Evolutionary conservation across 1,139 yeast species (phyloP), one percentile per base, ranked within the genome.

Genomic region (Sugiyamaella paludigena): DNA sequence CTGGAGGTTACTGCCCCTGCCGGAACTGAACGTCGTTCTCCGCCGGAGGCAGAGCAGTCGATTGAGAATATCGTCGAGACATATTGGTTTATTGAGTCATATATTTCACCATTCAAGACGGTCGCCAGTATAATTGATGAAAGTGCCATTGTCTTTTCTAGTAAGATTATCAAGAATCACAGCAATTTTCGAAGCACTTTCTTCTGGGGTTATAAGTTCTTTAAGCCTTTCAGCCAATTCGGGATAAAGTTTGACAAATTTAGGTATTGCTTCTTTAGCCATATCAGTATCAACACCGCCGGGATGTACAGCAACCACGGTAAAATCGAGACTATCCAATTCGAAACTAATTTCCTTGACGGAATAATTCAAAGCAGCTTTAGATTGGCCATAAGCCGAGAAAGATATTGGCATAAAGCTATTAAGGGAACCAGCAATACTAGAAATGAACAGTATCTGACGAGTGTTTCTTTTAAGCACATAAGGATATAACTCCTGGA

Each of bases 311-410:
- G 66, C 59, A 9, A 61, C 52, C 6, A 67, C 58, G 3, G 54
- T 58, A 44, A 63, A 62, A 1, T 57, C 60, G 19, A 67, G 64
- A 0, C 38, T 48, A 13, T 52, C 52, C 16, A 59, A 49, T 43
- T 68, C 70, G 19, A 28, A 33, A 26, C 64, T 55, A 36, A 69
- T 45, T 11, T 57, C 57, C 32, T 55, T 59, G 8, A 57, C 55
- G 4, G 61, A 39, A 38, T 57, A 65, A 57, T 68, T 69, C 48
- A 69, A 42, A 0, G 70, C 70, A n/a, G 73, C 71, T 48, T 70
- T 71, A 19, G 73, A 67, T 28, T 58, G 57, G 9, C 73, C 73
- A 50, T 70, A 70, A 5, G 66, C 68, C 28, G 62, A 44, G 12
- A 49, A 19, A 2, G 60, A 34, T 6, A 54, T 9, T 9, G 59